Percentiles rank a stretch among this genome's conserved stretches.
Evolutionary conservation across 2,329 filamentous ascomycete species (phyloP).

Genomic region (Calonectria pteridis): DNA sequence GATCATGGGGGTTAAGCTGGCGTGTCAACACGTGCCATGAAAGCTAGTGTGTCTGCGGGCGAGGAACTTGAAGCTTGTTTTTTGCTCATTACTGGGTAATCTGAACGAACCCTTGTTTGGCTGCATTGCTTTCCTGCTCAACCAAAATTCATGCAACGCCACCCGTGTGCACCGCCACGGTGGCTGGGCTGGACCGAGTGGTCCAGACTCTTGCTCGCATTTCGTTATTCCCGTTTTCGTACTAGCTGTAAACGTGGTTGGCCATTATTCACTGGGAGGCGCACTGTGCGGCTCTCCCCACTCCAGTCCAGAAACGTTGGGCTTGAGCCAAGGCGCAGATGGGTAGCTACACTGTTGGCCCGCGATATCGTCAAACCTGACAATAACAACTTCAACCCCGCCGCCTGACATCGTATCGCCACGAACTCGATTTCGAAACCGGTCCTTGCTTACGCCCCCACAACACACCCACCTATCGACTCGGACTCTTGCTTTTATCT

Average conservation of each 20-base stretch:
- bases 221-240: background rate
- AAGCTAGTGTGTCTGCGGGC: background rate
- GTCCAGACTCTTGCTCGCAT: constrained; percentile 19
- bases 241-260: constrained; percentile 26
- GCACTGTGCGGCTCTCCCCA: constrained; percentile 21
- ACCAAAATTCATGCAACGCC: background rate
- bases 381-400: constrained; percentile 35
- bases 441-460: background rate
- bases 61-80: constrained; percentile 23
- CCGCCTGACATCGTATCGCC: background rate
- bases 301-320: constrained; percentile 27
- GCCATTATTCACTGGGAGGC: constrained; percentile 22
- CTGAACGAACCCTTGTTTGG: background rate
- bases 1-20: constrained; percentile 13
- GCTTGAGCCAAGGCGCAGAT: constrained; percentile 37
- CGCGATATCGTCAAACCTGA: constrained; percentile 40
- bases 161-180: constrained; percentile 37
- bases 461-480: background rate
- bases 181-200: background rate
- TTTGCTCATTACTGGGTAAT: background rate
- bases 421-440: background rate
- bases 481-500: constrained; percentile 13
- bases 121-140: background rate
- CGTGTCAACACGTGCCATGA: background rate
- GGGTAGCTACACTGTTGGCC: constrained; percentile 33